phyloP scores from a whole-genome alignment of 2,329 filamentous ascomycete genomes.

The Sarocladium strictum region DNA sequence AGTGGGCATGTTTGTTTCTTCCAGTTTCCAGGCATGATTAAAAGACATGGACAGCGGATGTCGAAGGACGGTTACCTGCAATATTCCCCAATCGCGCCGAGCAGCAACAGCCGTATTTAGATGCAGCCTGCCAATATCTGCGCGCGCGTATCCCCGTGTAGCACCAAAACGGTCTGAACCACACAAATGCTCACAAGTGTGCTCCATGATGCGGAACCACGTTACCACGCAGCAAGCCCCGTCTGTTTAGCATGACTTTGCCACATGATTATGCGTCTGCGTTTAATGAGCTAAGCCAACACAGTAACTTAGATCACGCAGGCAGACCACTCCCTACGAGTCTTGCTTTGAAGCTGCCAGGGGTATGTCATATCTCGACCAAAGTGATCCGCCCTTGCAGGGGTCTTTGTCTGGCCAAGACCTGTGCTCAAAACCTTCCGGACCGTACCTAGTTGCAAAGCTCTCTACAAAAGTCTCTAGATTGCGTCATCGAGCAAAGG shows the following conservation, averaged over 20 bases:
- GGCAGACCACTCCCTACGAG: neutral
- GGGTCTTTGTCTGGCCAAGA: neutral
- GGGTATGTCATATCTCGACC: neutral
- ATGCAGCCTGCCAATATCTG: neutral
- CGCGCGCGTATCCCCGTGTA: neutral
- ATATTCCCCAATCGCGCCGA: neutral
- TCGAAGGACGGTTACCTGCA: neutral
- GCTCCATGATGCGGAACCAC: neutral
- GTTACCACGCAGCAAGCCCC: slow-evolving; percentile 1
- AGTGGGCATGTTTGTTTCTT: too few species aligned
- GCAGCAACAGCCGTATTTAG: neutral
- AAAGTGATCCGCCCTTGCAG: neutral
- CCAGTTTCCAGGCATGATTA: too few species aligned
- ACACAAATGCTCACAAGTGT: slow-evolving; percentile 1
- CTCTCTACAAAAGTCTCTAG: neutral
- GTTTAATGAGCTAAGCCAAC: neutral
- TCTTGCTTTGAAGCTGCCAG: neutral
- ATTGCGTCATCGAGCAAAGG: neutral
- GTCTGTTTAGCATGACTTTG: neutral
- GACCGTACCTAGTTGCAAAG: too few species aligned
- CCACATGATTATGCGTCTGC: neutral
- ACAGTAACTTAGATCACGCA: too few species aligned
- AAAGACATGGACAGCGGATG: neutral
- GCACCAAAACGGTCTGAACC: slow-evolving; percentile 1
- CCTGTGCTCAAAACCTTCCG: neutral